Evolutionary conservation across 225 moss, liverwort and hornwort species (phyloP).

Genomic region (Pseudoscleropodium purum): DNA sequence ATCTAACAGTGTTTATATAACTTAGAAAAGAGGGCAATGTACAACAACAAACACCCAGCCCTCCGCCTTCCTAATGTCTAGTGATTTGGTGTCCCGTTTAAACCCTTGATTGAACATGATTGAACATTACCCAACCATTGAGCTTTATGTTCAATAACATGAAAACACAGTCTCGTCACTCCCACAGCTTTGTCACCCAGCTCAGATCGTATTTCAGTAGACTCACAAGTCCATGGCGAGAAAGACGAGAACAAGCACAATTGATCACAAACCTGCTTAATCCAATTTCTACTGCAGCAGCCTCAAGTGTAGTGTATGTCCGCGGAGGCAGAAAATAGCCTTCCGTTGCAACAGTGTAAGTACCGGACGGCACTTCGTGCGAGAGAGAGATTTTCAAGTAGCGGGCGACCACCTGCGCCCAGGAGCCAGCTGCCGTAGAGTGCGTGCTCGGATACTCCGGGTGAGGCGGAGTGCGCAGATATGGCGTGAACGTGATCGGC

Average conservation of each 20-base stretch:
- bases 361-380: conserved; percentile 2
- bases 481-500: conserved; percentile 37
- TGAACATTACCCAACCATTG: background rate
- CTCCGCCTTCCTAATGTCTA: background rate
- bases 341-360: conserved; percentile 50
- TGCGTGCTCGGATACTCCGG: conserved; percentile 84
- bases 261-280: conserved; percentile 47
- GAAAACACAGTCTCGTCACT: background rate
- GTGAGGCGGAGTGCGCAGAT: conserved; percentile 41
- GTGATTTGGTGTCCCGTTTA: background rate
- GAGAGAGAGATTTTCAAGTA: conserved; percentile 23
- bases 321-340: conserved; percentile 46
- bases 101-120: background rate
- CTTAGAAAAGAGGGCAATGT: background rate
- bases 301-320: conserved; percentile 27
- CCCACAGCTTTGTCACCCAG: background rate
- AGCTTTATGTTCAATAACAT: background rate
- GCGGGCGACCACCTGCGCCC: conserved; percentile 44
- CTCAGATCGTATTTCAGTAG: background rate
- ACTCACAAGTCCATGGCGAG: background rate
- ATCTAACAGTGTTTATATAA: background rate
- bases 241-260: background rate
- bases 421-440: conserved; percentile 52
- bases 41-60: too few species aligned
- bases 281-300: conserved; percentile 23